Percentiles rank a stretch among this genome's conserved stretches.
phyloP scores from a whole-genome alignment of 164 flowering plant species.

The Piper longum region DNA sequence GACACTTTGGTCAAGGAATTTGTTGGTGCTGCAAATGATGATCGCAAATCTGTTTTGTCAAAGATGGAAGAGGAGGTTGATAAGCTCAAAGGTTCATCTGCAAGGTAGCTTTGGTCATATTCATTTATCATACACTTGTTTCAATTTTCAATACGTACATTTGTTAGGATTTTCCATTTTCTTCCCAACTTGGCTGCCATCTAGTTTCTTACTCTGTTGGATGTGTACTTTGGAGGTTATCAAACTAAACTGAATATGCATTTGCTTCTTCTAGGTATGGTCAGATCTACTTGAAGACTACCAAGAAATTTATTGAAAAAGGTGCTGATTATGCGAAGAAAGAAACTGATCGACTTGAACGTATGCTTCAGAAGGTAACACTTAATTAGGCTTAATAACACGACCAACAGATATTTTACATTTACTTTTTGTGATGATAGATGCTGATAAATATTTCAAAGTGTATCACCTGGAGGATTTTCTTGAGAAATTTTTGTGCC shows the following conservation, averaged over 20 bases:
- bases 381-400: neutral
- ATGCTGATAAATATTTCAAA: no score
- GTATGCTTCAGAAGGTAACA: constrained; percentile 74
- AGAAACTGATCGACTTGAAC: constrained; percentile 63
- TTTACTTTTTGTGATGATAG: neutral
- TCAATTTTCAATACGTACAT: neutral
- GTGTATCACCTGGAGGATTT: no score
- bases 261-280: constrained; percentile 43
- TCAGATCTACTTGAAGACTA: constrained; percentile 67
- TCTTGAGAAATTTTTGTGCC: no score
- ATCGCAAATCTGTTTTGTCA: constrained; percentile 49
- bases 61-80: constrained; percentile 62
- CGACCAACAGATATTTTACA: neutral
- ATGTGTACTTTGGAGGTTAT: neutral
- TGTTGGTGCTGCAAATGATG: constrained; percentile 47
- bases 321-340: constrained; percentile 80
- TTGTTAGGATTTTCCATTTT: neutral
- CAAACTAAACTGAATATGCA: no score
- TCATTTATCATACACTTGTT: neutral
- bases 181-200: neutral
- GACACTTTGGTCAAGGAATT: constrained; percentile 74
- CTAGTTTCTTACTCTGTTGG: neutral
- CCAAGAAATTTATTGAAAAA: constrained; percentile 51
- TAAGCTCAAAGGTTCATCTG: constrained; percentile 58
- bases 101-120: constrained; percentile 33